Conservation (phyloP, 2,329 filamentous ascomycete species). For the Incumbomyces lentus region DNA sequence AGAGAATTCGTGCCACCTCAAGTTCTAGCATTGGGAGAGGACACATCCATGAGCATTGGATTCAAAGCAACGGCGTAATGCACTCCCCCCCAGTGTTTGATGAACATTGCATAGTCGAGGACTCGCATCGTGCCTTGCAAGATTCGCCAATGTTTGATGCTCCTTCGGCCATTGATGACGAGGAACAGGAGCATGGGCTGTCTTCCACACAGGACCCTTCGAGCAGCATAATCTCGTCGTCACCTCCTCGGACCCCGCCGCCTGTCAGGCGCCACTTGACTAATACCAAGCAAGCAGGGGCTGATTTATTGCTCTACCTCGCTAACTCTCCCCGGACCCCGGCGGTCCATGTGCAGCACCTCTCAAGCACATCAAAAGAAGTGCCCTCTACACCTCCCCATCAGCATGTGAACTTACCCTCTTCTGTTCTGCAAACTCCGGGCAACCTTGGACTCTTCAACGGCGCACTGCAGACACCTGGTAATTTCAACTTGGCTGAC, state of each 20-base stretch:
- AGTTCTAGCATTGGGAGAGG: constrained; percentile 43
- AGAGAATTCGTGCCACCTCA: constrained; percentile 61
- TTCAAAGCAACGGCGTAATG: constrained; percentile 62
- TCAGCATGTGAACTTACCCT: constrained; percentile 44
- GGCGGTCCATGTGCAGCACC: constrained; percentile 43
- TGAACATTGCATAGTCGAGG: constrained; percentile 54
- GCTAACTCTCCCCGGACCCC: constrained; percentile 68
- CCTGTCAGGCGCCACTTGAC: constrained; percentile 39
- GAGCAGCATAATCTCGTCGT: constrained; percentile 52
- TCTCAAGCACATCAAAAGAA: constrained; percentile 40
- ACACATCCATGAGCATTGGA: constrained; percentile 56
- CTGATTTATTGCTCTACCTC: constrained; percentile 70
- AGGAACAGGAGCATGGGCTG: constrained; percentile 68
- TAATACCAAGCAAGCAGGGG: constrained; percentile 65
- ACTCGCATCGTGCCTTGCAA: constrained; percentile 61
- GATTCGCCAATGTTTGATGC: constrained; percentile 26
- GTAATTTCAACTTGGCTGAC: constrained; percentile 84
- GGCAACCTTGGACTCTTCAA: constrained; percentile 57
- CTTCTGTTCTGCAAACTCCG: constrained; percentile 46
- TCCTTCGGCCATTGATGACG: constrained; percentile 50
- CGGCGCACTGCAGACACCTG: constrained; percentile 73
- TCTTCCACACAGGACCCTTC: constrained; percentile 49
- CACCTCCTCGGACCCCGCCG: constrained; percentile 74
- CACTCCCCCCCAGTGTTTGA: constrained; percentile 81
- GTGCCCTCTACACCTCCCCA: constrained; percentile 68